A percentile compares a stretch with the other conserved stretches of the same genome.
phyloP scores from a whole-genome alignment of 805 yeast genomes.

The Myxozyma lipomycoides region DNA sequence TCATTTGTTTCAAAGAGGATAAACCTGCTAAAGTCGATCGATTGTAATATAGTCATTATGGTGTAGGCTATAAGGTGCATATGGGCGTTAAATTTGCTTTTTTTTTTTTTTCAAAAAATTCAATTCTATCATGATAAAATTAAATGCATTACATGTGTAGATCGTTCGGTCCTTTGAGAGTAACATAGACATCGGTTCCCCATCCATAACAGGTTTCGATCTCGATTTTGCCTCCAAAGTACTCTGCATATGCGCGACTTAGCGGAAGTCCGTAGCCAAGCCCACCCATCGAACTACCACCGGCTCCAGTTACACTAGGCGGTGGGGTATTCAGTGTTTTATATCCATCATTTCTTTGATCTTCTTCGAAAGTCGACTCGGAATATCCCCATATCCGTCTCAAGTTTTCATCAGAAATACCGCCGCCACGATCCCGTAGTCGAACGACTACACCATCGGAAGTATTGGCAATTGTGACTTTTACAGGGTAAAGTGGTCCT shows the following conservation, averaged over 20 bases:
- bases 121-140: background rate
- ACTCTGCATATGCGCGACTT: conserved; percentile 66
- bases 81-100: background rate
- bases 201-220: conserved; percentile 68
- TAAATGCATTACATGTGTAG: background rate
- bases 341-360: conserved; percentile 50
- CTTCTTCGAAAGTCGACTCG: conserved; percentile 67
- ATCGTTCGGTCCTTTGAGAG: conserved; percentile 12
- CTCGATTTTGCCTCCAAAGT: conserved; percentile 66
- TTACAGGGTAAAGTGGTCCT: conserved; percentile 41
- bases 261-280: conserved; percentile 95
- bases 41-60: background rate
- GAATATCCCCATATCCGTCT: conserved; percentile 78
- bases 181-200: conserved; percentile 44
- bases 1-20: conserved; percentile 22
- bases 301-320: conserved; percentile 45
- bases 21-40: background rate
- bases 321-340: conserved; percentile 65
- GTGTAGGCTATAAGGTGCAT: background rate
- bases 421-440: conserved; percentile 83
- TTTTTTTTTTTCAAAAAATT: too few species aligned
- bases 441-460: conserved; percentile 61
- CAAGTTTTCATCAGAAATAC: conserved; percentile 66
- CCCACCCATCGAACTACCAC: conserved; percentile 74
- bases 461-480: conserved; percentile 43